Percentiles rank a stretch among this genome's conserved stretches.
Conservation (phyloP, 192 early-diverging fungal genomes). For the Coemansia sp. region DNA sequence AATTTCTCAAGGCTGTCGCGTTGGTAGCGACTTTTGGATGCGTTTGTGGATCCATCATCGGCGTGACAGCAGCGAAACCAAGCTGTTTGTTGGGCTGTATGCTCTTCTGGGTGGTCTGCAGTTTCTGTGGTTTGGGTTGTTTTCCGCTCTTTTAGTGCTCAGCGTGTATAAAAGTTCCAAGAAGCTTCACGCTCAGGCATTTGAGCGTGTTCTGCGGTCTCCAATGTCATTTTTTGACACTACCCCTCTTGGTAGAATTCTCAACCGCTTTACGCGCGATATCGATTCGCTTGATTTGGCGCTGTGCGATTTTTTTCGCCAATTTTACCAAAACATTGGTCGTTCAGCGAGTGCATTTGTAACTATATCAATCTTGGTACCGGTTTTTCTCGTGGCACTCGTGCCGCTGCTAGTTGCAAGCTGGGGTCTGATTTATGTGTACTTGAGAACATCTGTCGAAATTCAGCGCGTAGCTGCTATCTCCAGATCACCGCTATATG, state of each 20-base stretch:
- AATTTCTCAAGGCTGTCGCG: too few species aligned
- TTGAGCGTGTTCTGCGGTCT: constrained; percentile 49
- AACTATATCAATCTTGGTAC: constrained; percentile 55
- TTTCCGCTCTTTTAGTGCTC: constrained; percentile 22
- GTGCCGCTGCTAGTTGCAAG: constrained; percentile 74
- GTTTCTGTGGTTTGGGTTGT: constrained; percentile 44
- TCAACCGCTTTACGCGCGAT: constrained; percentile 9
- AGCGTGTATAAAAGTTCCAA: constrained; percentile 52
- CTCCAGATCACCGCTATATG: constrained; percentile 77
- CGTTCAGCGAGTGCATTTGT: constrained; percentile 44
- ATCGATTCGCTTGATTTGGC: background rate
- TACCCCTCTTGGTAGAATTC: constrained; percentile 8
- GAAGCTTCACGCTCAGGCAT: constrained; percentile 69
- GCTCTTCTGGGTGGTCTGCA: constrained; percentile 64
- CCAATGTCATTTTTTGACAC: constrained; percentile 20
- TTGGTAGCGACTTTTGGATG: constrained; percentile 64
- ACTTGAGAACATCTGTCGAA: constrained; percentile 79
- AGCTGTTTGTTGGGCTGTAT: constrained; percentile 68
- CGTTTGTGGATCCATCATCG: constrained; percentile 59
- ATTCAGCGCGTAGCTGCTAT: constrained; percentile 88
- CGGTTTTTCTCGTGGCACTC: constrained; percentile 71
- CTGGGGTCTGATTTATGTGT: constrained; percentile 71
- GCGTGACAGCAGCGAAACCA: constrained; percentile 12
- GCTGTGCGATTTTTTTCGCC: constrained; percentile 61
- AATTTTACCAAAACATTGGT: constrained; percentile 58